These are phyloP conservation scores for Asterochloris erici DNA, from an alignment of 139 green algal genomes.

Conservation along the genomic window DNA sequence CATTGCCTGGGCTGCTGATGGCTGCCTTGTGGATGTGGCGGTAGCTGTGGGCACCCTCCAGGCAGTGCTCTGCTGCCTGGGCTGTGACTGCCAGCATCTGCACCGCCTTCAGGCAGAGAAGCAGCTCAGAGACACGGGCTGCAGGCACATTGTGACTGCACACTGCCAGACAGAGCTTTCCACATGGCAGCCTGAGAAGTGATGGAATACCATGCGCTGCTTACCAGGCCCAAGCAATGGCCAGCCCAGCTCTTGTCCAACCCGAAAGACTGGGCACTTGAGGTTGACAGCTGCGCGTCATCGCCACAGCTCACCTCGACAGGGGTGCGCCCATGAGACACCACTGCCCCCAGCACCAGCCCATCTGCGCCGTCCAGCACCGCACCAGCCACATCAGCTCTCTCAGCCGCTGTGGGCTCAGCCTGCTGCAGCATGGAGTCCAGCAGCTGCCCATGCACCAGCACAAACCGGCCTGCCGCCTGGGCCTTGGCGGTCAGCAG, in stretches of 20 bases:
- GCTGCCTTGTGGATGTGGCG: slow-evolving; percentile 17
- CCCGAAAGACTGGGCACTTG: too few relatives aligned
- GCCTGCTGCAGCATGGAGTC: slow-evolving; percentile 5
- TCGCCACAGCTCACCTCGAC: background rate
- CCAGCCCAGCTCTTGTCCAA: too few relatives aligned
- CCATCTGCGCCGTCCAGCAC: slow-evolving; percentile 6
- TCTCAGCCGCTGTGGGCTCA: background rate
- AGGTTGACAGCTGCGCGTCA: too few relatives aligned
- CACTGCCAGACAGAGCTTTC: background rate
- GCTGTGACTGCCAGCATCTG: background rate
- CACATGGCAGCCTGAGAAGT: background rate
- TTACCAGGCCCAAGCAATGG: too few relatives aligned
- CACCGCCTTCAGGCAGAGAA: background rate
- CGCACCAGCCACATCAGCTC: slow-evolving; percentile 1
- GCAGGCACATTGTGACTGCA: background rate
- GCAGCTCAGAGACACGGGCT: background rate
- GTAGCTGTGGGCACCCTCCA: slow-evolving; percentile 8
- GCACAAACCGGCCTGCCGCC: slow-evolving; percentile 7
- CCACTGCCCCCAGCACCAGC: slow-evolving; percentile 1
- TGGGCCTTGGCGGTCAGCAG: slow-evolving; percentile 9
- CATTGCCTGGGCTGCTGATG: background rate
- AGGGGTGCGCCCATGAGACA: slow-evolving; percentile 2
- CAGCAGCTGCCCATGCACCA: slow-evolving; percentile 14
- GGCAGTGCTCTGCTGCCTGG: background rate
- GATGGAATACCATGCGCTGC: too few relatives aligned